A percentile compares a stretch with the other conserved stretches of the same genome.
Evolutionary conservation across 208 protist species (phyloP).

Genomic region (Leptomonas pyrrhocoris): DNA sequence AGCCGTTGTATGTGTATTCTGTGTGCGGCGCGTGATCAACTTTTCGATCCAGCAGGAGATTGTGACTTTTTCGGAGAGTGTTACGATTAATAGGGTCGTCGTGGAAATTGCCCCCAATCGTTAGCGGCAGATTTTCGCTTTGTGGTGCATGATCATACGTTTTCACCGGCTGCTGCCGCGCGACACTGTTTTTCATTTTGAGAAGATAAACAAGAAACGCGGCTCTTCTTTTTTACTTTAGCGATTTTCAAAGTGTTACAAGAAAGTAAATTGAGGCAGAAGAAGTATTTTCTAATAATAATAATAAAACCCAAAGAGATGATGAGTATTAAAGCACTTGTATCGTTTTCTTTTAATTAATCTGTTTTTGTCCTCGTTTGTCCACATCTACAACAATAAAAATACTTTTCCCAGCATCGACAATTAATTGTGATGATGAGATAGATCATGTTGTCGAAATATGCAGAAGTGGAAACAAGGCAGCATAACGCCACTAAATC

Average conservation of each 20-base stretch:
- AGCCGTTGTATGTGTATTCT: conserved; percentile 76
- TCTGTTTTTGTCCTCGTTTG: too few relatives aligned
- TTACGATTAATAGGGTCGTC: conserved; percentile 88
- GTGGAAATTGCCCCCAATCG: conserved; percentile 88
- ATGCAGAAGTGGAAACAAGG: too few relatives aligned
- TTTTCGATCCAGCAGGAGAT: conserved; percentile 55
- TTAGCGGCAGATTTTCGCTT: conserved; percentile 77
- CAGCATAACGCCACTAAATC: too few relatives aligned
- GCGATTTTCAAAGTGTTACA: background rate
- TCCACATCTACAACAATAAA: too few relatives aligned
- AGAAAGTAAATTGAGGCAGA: too few relatives aligned
- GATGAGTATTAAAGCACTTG: too few relatives aligned
- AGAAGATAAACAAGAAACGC: background rate
- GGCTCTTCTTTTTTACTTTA: background rate
- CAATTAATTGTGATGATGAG: too few relatives aligned
- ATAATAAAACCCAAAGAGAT: too few relatives aligned
- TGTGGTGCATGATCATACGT: conserved; percentile 59
- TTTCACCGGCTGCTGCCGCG: conserved; percentile 66
- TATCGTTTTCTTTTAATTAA: too few relatives aligned
- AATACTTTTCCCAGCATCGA: too few relatives aligned
- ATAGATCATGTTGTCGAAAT: too few relatives aligned
- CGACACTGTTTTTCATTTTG: conserved; percentile 82
- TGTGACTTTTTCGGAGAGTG: conserved; percentile 84
- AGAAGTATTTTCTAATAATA: too few relatives aligned
- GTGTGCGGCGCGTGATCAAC: conserved; percentile 78